Base-by-base conservation (phyloP, 768 basidiomycete genomes). In the Pisolithus sp. region DNA sequence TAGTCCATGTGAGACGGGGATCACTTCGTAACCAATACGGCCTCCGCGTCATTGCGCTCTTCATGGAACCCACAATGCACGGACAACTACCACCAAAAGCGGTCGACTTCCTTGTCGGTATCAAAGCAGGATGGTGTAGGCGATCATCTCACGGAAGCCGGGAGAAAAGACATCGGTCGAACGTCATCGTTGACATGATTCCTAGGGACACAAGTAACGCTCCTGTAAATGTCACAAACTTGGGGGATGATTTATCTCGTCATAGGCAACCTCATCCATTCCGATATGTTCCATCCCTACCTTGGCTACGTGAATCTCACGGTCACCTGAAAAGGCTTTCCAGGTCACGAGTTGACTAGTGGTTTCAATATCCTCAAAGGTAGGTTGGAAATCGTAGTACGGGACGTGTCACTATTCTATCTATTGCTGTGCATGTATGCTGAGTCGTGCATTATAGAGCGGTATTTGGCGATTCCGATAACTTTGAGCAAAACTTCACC, bases 151-250 rank as follows among this genome's bases (percentile, higher is more conserved):
- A 13, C 17, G 42, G 5, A 8, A 28, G 9, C 24, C 21, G 23
- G 15, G 49, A 38, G 2, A 9, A 21, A n/a, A 24, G 48, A 28
- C n/a, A 37, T 20, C 17, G 7, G 13, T 48, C 18, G 26, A 40
- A 17, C 36, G 26, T 18, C 45, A 37, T 38, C 45, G 39, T 40
- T 45, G 8, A 49, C 26, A 28, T 44, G 28, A 40, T 48, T 21
- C 4, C 9, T 49, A 73, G 72, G 73, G 59, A 73, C 49, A 57
- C 46, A 28, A 55, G 56, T 4, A 44, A 53, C 41, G 44, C 60
- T 18, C 69, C 71, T 12, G 15, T 24, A 0, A 17, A 62, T 0
- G 68, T 75, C 53, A 74, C 72, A 34, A 69, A 72, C 52, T 24
- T 49, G 26, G 7, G 68, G 68, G 15, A 36, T 17, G 15, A 57